phyloP scores from a whole-genome alignment of 352 stramenopile genomes.

The Thraustochytrium sp. region DNA sequence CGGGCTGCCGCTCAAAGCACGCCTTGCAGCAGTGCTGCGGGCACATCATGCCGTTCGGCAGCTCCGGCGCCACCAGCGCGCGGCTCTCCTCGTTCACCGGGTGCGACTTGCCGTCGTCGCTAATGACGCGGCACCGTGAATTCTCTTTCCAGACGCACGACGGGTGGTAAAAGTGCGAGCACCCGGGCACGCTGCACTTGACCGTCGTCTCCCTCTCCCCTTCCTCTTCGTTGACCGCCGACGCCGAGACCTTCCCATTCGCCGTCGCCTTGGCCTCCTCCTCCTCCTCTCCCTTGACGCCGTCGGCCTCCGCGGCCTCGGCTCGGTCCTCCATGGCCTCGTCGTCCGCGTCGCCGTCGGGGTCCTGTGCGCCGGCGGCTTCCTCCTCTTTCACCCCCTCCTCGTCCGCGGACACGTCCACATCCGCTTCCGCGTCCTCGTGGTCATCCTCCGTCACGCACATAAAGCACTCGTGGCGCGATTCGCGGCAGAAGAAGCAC shows the following conservation, averaged over 20 bases:
- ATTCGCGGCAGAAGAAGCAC: not conserved
- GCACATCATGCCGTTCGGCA: conserved; percentile 11
- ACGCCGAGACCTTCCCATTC: not conserved
- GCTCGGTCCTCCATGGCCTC: not conserved
- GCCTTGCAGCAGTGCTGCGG: conserved; percentile 4
- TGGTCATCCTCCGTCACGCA: not conserved
- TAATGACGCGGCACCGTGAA: not conserved
- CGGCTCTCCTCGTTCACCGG: not conserved
- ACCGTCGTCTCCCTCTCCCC: not conserved
- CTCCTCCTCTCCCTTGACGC: too few species aligned
- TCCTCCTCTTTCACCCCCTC: not conserved
- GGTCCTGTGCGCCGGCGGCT: not conserved
- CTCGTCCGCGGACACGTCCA: not conserved
- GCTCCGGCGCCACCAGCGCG: not conserved
- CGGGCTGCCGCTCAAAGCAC: not conserved
- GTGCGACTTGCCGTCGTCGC: not conserved
- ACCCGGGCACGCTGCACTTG: conserved; percentile 14
- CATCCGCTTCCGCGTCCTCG: not conserved
- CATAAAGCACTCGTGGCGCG: not conserved
- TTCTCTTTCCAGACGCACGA: not conserved
- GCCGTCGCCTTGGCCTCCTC: not conserved
- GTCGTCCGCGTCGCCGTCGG: not conserved
- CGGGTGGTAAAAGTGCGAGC: conserved; percentile 24
- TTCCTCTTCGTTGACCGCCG: not conserved
- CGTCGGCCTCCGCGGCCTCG: not conserved